Percentiles rank a stretch among this genome's conserved stretches.
Conservation (phyloP, 768 basidiomycete species). For the Agaricus subrufescens region DNA sequence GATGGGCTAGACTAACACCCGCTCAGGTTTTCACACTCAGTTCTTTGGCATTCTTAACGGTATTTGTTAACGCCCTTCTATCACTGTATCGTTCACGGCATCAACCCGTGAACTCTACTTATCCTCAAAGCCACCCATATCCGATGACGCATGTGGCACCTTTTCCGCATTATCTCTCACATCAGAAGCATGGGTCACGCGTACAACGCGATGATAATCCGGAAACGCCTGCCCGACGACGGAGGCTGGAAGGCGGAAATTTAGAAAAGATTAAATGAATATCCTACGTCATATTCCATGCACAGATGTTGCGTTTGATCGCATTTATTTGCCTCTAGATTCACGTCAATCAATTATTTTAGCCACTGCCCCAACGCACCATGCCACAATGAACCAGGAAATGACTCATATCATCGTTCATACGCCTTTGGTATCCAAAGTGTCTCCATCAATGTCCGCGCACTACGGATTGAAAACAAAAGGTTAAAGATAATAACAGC, state of each 20-base stretch:
- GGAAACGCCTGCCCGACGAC: conserved; percentile 43
- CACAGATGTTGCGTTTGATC: not conserved
- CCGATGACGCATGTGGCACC: conserved; percentile 32
- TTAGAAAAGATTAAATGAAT: conserved; percentile 50
- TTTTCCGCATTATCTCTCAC: conserved; percentile 49
- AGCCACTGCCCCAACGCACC: not conserved
- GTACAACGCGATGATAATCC: conserved; percentile 36
- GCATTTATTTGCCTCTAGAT: too few species aligned
- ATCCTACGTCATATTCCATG: too few species aligned
- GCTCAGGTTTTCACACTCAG: conserved; percentile 67
- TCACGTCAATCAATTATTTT: not conserved
- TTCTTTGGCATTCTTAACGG: conserved; percentile 70
- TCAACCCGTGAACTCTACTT: conserved; percentile 33
- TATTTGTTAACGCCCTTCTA: conserved; percentile 78
- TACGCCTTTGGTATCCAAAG: not conserved
- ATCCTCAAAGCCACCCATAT: conserved; percentile 32
- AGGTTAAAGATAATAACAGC: not conserved
- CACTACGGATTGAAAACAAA: not conserved
- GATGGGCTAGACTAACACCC: conserved; percentile 10
- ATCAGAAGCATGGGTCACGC: conserved; percentile 43
- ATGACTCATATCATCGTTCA: not conserved
- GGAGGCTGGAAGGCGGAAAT: conserved; percentile 52
- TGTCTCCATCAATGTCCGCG: not conserved
- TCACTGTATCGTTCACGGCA: conserved; percentile 72
- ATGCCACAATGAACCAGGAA: not conserved